Percentiles rank a stretch among this genome's conserved stretches.
phyloP scores from a whole-genome alignment of 768 basidiomycete species.

The Mycena kentingensis region DNA sequence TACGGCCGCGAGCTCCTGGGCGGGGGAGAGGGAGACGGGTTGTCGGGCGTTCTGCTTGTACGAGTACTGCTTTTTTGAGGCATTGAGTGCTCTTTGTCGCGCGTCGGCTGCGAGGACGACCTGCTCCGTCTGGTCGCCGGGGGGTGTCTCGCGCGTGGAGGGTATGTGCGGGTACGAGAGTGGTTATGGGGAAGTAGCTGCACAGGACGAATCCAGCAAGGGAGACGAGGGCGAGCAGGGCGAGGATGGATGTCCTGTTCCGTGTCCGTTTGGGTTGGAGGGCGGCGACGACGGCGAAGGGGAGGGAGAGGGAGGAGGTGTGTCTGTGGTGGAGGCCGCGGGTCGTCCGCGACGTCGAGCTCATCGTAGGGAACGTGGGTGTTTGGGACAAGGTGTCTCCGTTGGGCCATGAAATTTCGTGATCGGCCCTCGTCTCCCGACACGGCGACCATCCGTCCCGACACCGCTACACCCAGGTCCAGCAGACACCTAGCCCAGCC shows the following conservation, averaged over 20 bases:
- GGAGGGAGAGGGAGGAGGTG: conserved; percentile 16
- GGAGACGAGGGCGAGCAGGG: conserved; percentile 51
- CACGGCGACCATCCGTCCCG: too few relatives aligned
- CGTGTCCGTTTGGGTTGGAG: conserved; percentile 49
- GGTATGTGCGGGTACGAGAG: conserved; percentile 40
- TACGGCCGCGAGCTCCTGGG: conserved; percentile 74
- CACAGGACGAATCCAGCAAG: conserved; percentile 61
- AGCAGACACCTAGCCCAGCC: too few relatives aligned
- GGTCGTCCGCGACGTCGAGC: conserved; percentile 31
- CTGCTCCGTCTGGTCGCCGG: conserved; percentile 35
- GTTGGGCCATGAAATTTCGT: too few relatives aligned
- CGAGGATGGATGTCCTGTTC: conserved; percentile 56
- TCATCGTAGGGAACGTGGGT: conserved; percentile 30
- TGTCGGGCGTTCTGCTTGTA: conserved; percentile 30
- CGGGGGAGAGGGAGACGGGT: conserved; percentile 48
- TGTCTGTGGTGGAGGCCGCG: conserved; percentile 32
- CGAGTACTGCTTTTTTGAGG: conserved; percentile 23
- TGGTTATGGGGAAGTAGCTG: conserved; percentile 42
- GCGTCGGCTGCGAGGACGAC: conserved; percentile 37
- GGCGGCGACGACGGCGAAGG: conserved; percentile 31
- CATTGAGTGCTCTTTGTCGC: conserved; percentile 37
- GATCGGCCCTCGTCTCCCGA: too few relatives aligned
- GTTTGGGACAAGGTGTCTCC: conserved; percentile 24
- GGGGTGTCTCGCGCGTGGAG: conserved; percentile 34
- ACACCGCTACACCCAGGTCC: too few relatives aligned